These are phyloP conservation scores for Aureobasidium sp. DNA, from an alignment of 2,329 filamentous ascomycete genomes.

Conservation along the genomic window DNA sequence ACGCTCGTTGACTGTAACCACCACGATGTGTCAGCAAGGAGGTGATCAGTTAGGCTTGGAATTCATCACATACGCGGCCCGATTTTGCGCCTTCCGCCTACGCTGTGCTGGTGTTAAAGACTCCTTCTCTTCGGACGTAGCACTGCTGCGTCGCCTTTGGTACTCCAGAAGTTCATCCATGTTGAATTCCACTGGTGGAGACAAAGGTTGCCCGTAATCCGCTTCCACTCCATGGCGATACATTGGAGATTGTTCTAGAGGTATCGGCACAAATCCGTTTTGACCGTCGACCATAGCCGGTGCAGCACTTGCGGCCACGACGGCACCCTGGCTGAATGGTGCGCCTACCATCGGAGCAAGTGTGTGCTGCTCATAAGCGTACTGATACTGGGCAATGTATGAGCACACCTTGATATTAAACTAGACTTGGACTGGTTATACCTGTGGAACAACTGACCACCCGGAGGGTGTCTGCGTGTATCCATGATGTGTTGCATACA, in stretches of 20 bases:
- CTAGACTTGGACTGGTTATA: too few species aligned
- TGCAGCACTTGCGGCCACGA: background rate
- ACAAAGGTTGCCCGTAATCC: background rate
- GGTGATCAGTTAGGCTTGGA: background rate
- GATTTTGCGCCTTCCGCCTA: slow-evolving; percentile 61
- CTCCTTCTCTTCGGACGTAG: slow-evolving; percentile 44
- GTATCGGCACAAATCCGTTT: background rate
- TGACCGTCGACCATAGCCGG: background rate
- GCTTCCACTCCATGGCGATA: background rate
- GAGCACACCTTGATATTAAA: too few species aligned
- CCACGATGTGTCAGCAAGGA: slow-evolving; percentile 12
- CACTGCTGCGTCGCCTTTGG: slow-evolving; percentile 10
- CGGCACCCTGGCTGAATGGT: background rate
- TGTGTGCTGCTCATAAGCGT: slow-evolving; percentile 3
- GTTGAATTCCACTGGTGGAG: slow-evolving; percentile 8
- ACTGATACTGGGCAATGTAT: slow-evolving; percentile 5
- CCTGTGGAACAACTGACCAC: too few species aligned
- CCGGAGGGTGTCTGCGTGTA: too few species aligned
- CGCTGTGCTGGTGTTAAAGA: slow-evolving; percentile 44
- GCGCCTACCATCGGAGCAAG: background rate
- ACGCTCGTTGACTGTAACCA: slow-evolving; percentile 74
- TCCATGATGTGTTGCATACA: too few species aligned
- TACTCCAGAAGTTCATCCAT: slow-evolving; percentile 12
- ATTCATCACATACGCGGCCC: slow-evolving; percentile 56
- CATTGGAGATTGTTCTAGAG: background rate